Evolutionary conservation across 345 rosid species (phyloP).

Genomic region (Triadica sebifera): DNA sequence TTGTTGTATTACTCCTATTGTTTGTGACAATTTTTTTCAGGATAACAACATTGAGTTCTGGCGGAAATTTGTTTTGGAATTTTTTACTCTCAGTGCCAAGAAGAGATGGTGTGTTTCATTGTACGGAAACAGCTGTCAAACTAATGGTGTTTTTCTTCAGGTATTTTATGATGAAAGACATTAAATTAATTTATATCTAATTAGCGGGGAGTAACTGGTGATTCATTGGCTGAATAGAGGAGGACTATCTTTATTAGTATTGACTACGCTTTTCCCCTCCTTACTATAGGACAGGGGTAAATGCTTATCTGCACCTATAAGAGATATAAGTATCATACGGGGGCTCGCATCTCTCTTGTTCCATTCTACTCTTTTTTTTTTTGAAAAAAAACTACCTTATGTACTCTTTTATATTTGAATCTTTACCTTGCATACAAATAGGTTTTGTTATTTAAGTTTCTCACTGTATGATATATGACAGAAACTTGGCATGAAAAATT

Average conservation of each 20-base stretch:
- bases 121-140: constrained; percentile 95
- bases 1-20: constrained; percentile 17
- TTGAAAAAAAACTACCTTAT: background rate
- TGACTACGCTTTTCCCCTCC: too few species aligned
- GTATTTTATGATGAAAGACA: constrained; percentile 25
- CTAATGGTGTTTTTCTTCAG: constrained; percentile 95
- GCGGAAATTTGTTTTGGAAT: constrained; percentile 92
- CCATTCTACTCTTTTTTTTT: background rate
- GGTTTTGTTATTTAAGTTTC: background rate
- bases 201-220: too few species aligned
- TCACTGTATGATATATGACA: background rate
- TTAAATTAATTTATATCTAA: too few species aligned
- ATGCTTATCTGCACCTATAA: background rate
- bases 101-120: constrained; percentile 98
- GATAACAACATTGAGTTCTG: constrained; percentile 96
- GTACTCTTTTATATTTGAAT: background rate
- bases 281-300: too few species aligned
- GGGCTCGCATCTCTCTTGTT: background rate
- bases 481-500: background rate
- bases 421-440: background rate
- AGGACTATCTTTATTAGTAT: background rate
- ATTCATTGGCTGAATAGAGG: too few species aligned
- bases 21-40: constrained; percentile 40
- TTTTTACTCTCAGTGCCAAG: constrained; percentile 84
- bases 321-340: background rate